Conservation (phyloP, 1,284 basidiomycete genomes). For the Ceratorhiza oryzae-sativae region DNA sequence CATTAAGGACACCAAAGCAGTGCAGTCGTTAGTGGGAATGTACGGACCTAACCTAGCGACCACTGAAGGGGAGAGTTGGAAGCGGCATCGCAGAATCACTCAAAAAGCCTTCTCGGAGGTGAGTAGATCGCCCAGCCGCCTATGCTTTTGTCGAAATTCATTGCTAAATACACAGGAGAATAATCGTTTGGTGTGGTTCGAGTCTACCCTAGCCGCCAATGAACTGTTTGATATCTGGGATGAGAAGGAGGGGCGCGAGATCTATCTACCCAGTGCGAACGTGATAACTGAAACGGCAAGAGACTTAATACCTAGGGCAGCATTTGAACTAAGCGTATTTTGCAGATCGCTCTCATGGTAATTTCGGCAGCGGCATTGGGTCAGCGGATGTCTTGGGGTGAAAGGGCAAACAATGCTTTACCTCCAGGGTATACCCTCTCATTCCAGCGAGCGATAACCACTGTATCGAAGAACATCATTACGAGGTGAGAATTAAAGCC, state of each 20-base stretch:
- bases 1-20: not conserved
- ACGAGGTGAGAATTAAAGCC: not conserved
- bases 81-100: conserved; percentile 37
- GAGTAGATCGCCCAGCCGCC: too few species aligned
- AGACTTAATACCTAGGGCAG: not conserved
- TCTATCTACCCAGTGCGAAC: not conserved
- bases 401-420: not conserved
- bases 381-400: conserved; percentile 12
- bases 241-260: not conserved
- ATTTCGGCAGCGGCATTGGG: conserved; percentile 26
- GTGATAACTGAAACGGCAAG: conserved; percentile 17
- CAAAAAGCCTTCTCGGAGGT: conserved; percentile 39
- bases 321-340: not conserved
- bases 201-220: not conserved
- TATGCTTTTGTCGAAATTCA: too few species aligned
- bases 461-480: not conserved
- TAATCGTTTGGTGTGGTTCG: not conserved
- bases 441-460: not conserved
- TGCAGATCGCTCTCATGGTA: conserved; percentile 24
- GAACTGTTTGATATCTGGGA: conserved; percentile 18
- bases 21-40: not conserved
- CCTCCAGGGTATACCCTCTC: conserved; percentile 4
- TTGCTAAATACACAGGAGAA: not conserved
- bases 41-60: conserved; percentile 35
- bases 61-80: conserved; percentile 38